A percentile compares a stretch with the other conserved stretches of the same genome.
These are phyloP conservation scores for Phytophthora chlamydospora DNA, from an alignment of 352 stramenopile genomes.

Conservation along the genomic window DNA sequence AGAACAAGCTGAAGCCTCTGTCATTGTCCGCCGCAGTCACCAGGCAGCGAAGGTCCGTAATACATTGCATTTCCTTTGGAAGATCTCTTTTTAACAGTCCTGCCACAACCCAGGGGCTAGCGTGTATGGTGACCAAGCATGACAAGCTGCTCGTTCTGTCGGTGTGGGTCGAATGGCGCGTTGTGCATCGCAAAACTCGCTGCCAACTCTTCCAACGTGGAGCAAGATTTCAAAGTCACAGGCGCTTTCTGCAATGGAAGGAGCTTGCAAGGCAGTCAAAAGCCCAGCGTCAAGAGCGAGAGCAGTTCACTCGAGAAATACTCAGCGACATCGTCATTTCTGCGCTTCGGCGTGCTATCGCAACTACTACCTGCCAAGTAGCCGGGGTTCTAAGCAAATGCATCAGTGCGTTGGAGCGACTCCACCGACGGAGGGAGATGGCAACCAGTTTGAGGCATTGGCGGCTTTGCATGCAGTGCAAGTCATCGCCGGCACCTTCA, in stretches of 20 bases:
- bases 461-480: background rate
- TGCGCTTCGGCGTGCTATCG: background rate
- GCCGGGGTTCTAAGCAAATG: slow-evolving; percentile 3
- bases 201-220: slow-evolving; percentile 23
- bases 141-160: slow-evolving; percentile 14
- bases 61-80: background rate
- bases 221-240: slow-evolving; percentile 1
- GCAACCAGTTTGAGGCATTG: slow-evolving; percentile 11
- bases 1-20: slow-evolving; percentile 19
- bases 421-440: slow-evolving; percentile 8
- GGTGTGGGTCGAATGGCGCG: slow-evolving; percentile 25
- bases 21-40: slow-evolving; percentile 15
- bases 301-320: slow-evolving; percentile 13
- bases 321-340: slow-evolving; percentile 4
- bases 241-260: slow-evolving; percentile 20
- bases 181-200: slow-evolving; percentile 12
- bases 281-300: slow-evolving; percentile 5
- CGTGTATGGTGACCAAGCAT: slow-evolving; percentile 1
- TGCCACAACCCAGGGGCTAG: slow-evolving; percentile 14
- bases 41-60: slow-evolving; percentile 13
- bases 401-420: background rate
- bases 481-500: background rate
- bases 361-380: background rate
- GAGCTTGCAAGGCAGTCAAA: slow-evolving; percentile 10
- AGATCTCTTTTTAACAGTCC: slow-evolving; percentile 2